Conservation (phyloP, 139 green algal species). For the Pycnococcus provasolii region DNA sequence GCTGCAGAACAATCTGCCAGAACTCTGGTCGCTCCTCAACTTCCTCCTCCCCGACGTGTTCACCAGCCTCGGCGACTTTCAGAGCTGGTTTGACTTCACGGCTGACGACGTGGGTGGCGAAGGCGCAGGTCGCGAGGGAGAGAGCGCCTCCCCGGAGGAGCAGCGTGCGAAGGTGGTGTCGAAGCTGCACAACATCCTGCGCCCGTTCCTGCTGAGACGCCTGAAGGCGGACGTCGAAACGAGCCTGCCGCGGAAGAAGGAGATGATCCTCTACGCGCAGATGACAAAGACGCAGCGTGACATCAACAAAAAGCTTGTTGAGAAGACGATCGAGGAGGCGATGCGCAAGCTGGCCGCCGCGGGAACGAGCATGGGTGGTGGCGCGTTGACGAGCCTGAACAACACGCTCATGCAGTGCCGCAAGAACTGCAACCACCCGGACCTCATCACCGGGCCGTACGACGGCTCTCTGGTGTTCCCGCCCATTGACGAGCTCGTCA, state of each 20-base stretch:
- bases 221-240: constrained; percentile 95
- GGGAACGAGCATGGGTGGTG: background rate
- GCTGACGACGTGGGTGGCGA: constrained; percentile 3
- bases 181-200: constrained; percentile 96
- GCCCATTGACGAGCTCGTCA: constrained; percentile 53
- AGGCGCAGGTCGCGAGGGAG: constrained; percentile 30
- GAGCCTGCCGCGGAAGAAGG: constrained; percentile 91
- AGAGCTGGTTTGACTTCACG: constrained; percentile 81
- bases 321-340: constrained; percentile 85
- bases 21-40: constrained; percentile 97
- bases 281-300: constrained; percentile 89
- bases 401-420: constrained; percentile 93
- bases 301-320: constrained; percentile 79
- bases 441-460: constrained; percentile 49
- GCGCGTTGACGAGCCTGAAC: constrained; percentile 54
- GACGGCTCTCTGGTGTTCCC: constrained; percentile 41
- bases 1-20: constrained; percentile 94
- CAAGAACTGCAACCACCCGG: constrained; percentile 98
- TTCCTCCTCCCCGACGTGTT: constrained; percentile 94
- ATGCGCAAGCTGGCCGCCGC: constrained; percentile 18
- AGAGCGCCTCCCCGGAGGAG: constrained; percentile 35
- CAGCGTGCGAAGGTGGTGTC: constrained; percentile 71
- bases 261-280: constrained; percentile 96
- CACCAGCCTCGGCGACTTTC: constrained; percentile 64
- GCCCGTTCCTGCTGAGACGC: constrained; percentile 92